Evolutionary conservation across 2,329 filamentous ascomycete genomes (phyloP), one percentile per base, ranked within the genome.

Genomic region (Ophiognomonia clavigignenti-juglandacearum): DNA sequence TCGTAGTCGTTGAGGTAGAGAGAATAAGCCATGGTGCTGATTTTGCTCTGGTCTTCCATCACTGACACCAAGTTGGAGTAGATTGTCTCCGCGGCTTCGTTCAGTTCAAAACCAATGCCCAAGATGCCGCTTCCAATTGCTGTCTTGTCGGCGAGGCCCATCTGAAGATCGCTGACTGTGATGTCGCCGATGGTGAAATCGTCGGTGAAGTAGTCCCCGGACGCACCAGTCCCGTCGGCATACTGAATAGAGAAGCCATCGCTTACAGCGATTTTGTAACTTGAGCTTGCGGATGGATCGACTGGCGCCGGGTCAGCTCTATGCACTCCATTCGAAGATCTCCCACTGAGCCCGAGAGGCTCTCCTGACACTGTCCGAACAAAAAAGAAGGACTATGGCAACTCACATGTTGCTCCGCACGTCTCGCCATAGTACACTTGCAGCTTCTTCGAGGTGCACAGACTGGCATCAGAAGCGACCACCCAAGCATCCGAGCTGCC

Each of bases 401-500:
- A 42, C 70, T 57, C 59, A 72, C 70, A 80, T 7, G 69, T 67
- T 23, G 64, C 61, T 47, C 63, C 52, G 51, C 67, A 71, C 11
- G 55, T 56, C 48, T 58, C 60, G 10, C 65, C 64, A 47, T 66
- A 65, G 4, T 54, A 22, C 3, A 31, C 20, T 54, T 75, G 71
- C 38, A 69, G 49, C 4, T 26, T 18, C 1, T 10, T 14, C 38
- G 64, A 69, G 13, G 55, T 61, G 57, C 72, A 75, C 23, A 73
- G 64, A 54, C 66, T 59, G 14, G 67, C 65, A 22, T 57, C 39
- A 52, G 56, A 45, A 48, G 62, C 55, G 52, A 76, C 64, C 35
- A 83, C 66, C 79, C 80, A 84, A 4, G 79, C 73, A 58, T 84
- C 81, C 53, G 75, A 80, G 60, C 77, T 82, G 23, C 80, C 81